Base-by-base conservation (phyloP, 192 early-diverging fungal genomes). In the Fimicolochytrium jonesii region DNA sequence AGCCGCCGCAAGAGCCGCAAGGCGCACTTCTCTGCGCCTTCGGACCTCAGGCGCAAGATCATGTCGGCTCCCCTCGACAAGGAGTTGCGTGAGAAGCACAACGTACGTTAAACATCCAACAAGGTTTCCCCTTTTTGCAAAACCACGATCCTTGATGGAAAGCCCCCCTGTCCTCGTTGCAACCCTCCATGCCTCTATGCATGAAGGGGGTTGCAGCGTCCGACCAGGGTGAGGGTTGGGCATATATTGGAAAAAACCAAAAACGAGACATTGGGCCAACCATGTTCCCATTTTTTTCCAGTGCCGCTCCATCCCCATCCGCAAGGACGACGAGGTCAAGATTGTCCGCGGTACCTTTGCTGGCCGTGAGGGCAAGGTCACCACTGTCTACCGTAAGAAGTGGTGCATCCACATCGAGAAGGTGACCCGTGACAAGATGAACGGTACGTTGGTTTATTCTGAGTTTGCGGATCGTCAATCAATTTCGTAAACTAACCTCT, bases 331-430 rank as follows among this genome's bases (percentile, higher is more conserved):
- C 79, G 95, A 97, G 85, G 95, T 99, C 62, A 79, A 84, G 61
- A 86, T 99, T 72, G 86, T 93, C 69, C 89, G 95, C 68, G 97
- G 97, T 73, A 84, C 83, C 77, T 81, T 87, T 90, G 97, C 97
- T 89, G 94, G 92, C 74, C 90, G 89, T 71, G 90, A 93, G 73
- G 97, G 97, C 71, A 95, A 95, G 89, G 92, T 99, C 59, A 75
- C 82, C 64, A 82, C 88, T 60, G 93, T 96, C 69, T 98, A 97
- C 93, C 92, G 97, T 77, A 91, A 93, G 82, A 97, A 95, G 88
- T 99, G 88, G 88, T 88, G 95, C 58, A 99, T 99, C 79, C 90
- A 98, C 85, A 88, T 99, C 51, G 95, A 99, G 78, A 93, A 95
- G 68, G 77, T 99, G 65, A 87, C 77, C 73, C 90, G 86, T 75